These are phyloP conservation scores for Coffea eugenioides DNA, from an alignment of 257 asterid species.

Conservation along the genomic window DNA sequence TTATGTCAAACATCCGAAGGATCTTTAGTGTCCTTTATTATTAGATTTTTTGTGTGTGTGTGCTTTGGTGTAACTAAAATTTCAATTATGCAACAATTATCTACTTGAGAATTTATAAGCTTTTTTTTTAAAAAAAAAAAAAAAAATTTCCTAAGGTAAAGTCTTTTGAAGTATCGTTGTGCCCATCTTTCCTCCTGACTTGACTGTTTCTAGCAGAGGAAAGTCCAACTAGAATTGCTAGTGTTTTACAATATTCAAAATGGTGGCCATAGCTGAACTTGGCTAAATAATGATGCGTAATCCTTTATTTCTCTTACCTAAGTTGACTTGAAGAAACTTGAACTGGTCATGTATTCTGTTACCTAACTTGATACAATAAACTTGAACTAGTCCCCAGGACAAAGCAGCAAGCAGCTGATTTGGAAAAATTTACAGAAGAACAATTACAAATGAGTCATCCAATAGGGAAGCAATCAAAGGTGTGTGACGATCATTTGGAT, in stretches of 20 bases:
- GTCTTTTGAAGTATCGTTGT: too few relatives aligned
- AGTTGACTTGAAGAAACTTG: neutral
- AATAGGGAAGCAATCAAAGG: neutral
- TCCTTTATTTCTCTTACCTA: neutral
- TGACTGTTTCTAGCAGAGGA: neutral
- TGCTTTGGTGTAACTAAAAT: too few relatives aligned
- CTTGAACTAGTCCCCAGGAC: neutral
- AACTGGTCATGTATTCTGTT: neutral
- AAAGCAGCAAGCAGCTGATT: neutral
- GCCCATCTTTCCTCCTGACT: neutral
- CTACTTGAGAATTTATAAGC: neutral
- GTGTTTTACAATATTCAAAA: neutral
- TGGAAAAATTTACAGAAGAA: neutral
- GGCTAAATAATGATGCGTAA: neutral
- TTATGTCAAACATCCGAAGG: too few relatives aligned
- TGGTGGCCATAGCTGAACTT: too few relatives aligned
- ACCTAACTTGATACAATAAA: neutral
- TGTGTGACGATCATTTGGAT: neutral
- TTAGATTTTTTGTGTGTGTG: too few relatives aligned
- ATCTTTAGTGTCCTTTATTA: too few relatives aligned
- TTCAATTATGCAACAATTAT: too few relatives aligned
- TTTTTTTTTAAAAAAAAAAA: too few relatives aligned
- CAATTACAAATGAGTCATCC: conserved; percentile 2
- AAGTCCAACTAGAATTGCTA: neutral
- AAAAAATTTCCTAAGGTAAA: neutral